Conservation (phyloP, 1,139 yeast genomes). For the Kodamaea suecica region DNA sequence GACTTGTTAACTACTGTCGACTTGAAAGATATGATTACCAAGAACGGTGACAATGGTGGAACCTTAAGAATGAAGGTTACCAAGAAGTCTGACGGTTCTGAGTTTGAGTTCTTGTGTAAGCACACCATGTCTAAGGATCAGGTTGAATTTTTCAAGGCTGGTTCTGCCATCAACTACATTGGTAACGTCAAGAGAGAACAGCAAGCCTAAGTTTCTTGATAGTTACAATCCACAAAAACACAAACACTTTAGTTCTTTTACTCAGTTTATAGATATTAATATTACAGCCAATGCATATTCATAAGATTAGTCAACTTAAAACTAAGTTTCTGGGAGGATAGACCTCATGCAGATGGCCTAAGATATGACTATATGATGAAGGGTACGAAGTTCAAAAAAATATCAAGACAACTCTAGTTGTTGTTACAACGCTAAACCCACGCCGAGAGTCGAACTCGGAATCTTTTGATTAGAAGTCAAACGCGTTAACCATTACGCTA, state of each 20-base stretch:
- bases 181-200: constrained; percentile 55
- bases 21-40: constrained; percentile 71
- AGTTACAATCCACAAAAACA: background rate
- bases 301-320: too few species aligned
- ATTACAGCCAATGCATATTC: background rate
- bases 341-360: too few species aligned
- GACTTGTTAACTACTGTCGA: constrained; percentile 79
- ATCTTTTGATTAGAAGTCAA: background rate
- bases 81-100: constrained; percentile 62
- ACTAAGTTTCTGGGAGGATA: too few species aligned
- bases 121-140: constrained; percentile 98
- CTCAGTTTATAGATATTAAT: background rate
- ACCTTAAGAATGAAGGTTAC: constrained; percentile 66
- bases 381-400: too few species aligned
- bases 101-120: constrained; percentile 68
- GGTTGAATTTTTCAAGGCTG: constrained; percentile 93
- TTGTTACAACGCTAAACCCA: too few species aligned
- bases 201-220: background rate
- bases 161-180: constrained; percentile 92
- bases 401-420: too few species aligned
- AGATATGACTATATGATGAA: too few species aligned
- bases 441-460: background rate
- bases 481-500: background rate
- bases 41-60: constrained; percentile 88
- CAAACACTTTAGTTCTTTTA: background rate